phyloP scores from a whole-genome alignment of 2,329 filamentous ascomycete species.

The Fusarium abutilonis region DNA sequence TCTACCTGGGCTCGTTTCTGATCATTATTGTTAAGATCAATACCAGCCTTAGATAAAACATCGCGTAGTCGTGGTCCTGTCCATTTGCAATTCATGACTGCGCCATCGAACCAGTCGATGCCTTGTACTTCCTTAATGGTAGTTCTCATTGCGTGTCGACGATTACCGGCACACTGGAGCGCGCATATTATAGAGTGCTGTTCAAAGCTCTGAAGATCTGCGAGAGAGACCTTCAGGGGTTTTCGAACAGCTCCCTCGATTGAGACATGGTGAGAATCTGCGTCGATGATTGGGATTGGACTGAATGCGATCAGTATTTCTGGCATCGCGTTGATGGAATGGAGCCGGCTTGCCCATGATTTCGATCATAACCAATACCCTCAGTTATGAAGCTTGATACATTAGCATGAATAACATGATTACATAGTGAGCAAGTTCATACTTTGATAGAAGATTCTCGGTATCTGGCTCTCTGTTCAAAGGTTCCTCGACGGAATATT shows the following conservation, averaged over 20 bases:
- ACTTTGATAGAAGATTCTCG: background rate
- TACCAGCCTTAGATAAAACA: background rate
- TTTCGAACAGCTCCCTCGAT: background rate
- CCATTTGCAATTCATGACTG: background rate
- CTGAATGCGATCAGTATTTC: background rate
- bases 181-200: background rate
- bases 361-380: background rate
- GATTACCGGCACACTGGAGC: background rate
- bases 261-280: background rate
- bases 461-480: background rate
- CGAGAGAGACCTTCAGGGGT: background rate
- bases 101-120: background rate
- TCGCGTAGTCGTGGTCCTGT: background rate
- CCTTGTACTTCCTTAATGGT: conserved; percentile 2
- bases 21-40: background rate
- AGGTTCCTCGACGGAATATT: background rate
- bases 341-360: background rate
- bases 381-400: background rate
- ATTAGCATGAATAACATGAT: background rate
- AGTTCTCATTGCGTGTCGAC: background rate
- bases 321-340: background rate
- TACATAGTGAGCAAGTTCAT: background rate
- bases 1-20: background rate
- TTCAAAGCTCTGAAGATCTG: background rate
- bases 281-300: background rate